Evolutionary conservation across 169 alveolate genomes (phyloP).

Genomic region (Cryptosporidium tyzzeri): DNA sequence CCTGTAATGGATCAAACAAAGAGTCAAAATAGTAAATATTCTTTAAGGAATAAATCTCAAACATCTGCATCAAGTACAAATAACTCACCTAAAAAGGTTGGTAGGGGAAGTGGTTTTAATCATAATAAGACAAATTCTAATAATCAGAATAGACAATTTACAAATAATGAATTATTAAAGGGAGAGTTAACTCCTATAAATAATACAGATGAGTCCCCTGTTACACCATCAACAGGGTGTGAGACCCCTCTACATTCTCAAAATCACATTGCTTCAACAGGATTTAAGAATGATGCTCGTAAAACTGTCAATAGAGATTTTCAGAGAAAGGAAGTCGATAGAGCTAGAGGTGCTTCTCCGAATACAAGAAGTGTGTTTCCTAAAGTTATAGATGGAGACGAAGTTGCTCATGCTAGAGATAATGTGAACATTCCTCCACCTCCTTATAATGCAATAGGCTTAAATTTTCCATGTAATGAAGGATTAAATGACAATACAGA

Average conservation of each 20-base stretch:
- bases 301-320: slow-evolving; percentile 6
- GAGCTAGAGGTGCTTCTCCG: slow-evolving; percentile 6
- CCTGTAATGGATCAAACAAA: not conserved
- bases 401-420: slow-evolving; percentile 52
- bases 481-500: not conserved
- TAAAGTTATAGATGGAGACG: slow-evolving; percentile 26
- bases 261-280: not conserved
- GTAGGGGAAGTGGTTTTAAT: slow-evolving; percentile 20
- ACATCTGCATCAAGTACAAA: not conserved
- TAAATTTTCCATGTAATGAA: slow-evolving; percentile 39
- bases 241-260: slow-evolving; percentile 59
- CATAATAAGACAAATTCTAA: not conserved
- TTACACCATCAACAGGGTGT: slow-evolving; percentile 71
- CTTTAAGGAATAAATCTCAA: slow-evolving; percentile 11
- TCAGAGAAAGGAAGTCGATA: slow-evolving; percentile 17
- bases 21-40: slow-evolving; percentile 8
- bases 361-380: not conserved
- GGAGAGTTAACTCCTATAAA: slow-evolving; percentile 63
- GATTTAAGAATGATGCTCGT: slow-evolving; percentile 14
- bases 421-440: slow-evolving; percentile 70
- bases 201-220: slow-evolving; percentile 26
- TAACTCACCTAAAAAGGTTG: slow-evolving; percentile 34
- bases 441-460: slow-evolving; percentile 52
- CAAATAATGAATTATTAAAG: not conserved
- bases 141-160: not conserved